These are phyloP conservation scores for Theobroma cacao DNA, from an alignment of 345 rosid species.

Conservation along the genomic window DNA sequence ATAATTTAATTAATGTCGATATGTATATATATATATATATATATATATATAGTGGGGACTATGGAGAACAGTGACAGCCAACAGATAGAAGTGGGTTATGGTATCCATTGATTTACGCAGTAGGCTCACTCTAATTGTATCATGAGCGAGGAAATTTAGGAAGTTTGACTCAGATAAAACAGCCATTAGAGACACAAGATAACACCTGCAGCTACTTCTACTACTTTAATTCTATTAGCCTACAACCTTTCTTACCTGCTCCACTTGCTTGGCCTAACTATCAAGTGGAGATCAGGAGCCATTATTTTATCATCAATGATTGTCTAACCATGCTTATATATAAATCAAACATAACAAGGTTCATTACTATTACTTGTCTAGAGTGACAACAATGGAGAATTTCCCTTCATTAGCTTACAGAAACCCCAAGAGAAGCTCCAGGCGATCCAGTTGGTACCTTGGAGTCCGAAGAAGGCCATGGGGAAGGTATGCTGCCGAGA, in stretches of 20 bases:
- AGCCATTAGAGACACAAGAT: slow-evolving; percentile 17
- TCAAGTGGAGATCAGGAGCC: not conserved
- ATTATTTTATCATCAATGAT: not conserved
- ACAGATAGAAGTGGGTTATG: not conserved
- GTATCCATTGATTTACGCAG: slow-evolving; percentile 23
- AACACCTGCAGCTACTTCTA: not conserved
- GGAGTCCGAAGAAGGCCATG: slow-evolving; percentile 30
- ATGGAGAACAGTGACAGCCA: not conserved
- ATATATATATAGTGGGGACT: no score
- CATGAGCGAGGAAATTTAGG: slow-evolving; percentile 26
- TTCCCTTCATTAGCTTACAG: slow-evolving; percentile 22
- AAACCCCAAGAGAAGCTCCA: slow-evolving; percentile 26
- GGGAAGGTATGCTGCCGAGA: slow-evolving; percentile 34
- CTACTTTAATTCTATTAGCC: not conserved
- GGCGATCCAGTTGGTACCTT: slow-evolving; percentile 28
- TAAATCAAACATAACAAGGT: not conserved
- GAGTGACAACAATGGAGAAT: slow-evolving; percentile 21
- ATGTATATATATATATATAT: no score
- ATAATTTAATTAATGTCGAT: no score
- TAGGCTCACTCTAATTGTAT: slow-evolving; percentile 11
- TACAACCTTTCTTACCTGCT: slow-evolving; percentile 18
- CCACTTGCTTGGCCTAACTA: slow-evolving; percentile 11
- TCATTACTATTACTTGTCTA: no score
- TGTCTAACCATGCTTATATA: not conserved
- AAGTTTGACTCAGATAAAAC: not conserved